Evolutionary conservation across 1,284 basidiomycete species (phyloP).

Genomic region (Trichosporon sp.): DNA sequence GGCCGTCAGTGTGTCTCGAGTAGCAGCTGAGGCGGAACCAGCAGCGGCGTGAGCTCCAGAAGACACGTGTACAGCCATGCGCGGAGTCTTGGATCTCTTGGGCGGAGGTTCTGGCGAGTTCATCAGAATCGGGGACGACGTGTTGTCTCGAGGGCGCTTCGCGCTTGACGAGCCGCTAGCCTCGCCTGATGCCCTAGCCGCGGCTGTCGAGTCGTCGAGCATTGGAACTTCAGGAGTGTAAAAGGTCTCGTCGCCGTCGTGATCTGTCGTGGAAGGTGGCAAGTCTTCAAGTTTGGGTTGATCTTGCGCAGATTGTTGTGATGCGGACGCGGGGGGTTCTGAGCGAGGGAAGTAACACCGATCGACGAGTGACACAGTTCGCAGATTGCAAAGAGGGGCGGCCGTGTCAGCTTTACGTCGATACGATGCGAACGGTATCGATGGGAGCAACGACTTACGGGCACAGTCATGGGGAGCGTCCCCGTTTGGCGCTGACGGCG

Average conservation of each 20-base stretch:
- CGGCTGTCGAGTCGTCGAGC: not conserved
- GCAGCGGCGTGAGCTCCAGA: not conserved
- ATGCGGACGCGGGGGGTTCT: not conserved
- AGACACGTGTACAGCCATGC: not conserved
- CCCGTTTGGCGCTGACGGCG: not conserved
- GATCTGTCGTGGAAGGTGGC: not conserved
- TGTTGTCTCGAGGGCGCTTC: not conserved
- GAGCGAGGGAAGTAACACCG: not conserved
- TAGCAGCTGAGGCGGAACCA: not conserved
- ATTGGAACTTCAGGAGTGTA: not conserved
- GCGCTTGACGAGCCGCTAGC: not conserved
- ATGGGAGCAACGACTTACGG: not conserved
- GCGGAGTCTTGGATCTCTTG: not conserved
- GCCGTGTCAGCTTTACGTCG: not conserved
- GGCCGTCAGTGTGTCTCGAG: not conserved
- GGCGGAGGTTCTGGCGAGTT: not conserved
- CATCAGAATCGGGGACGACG: not conserved
- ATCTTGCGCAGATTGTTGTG: not conserved
- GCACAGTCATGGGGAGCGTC: not conserved
- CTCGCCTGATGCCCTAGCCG: not conserved
- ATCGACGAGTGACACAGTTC: not conserved
- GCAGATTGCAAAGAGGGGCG: not conserved
- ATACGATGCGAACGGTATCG: not conserved
- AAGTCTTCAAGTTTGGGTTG: not conserved
- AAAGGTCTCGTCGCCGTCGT: not conserved